Base-by-base conservation (phyloP, 2,329 filamentous ascomycete genomes). In the Bipolaris gigantea region DNA sequence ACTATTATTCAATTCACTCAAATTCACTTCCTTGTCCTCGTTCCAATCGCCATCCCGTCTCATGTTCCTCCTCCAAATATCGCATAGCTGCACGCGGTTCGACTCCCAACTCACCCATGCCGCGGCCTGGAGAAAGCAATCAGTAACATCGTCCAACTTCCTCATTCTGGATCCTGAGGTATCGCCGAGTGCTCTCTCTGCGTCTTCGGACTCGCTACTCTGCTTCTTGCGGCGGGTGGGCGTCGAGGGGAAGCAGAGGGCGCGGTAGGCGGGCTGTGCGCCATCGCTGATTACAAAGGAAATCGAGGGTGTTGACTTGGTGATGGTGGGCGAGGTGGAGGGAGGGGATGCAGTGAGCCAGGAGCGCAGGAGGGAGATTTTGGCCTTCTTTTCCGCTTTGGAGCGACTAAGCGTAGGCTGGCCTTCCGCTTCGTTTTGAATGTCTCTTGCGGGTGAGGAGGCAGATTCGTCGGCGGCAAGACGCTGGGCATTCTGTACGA, bases 71-170 rank as follows among this genome's bases (percentile, higher is more conserved):
- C 41, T 23, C 47, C 38, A 48, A 2, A 61, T 49, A 10, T 53
- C 42, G 10, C 21, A 21, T 4, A 67, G 48, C 46, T 66, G 63
- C 36, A 53, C 36, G 18, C 73, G 56, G 62, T 89, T 89, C 62
- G 80, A 76, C 67, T 91, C 84, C 90, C 90, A 95, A 56, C 85
- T 80, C 34, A 90, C 73, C 85, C 89, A 93, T 2, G 89, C 86
- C 54, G 90, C 79, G 2, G 86, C 90, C 72, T 95, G 90, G 49
- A 94, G 71, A 23, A 94, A 75, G 69, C 87, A 89, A 76, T 95
- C 90, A 0, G 90, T 88, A 45, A 95, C 75, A 76, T 95, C 90
- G 72, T 95, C 90, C 48, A 93, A 73, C 73, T 94, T 94, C 55
- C 57, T 69, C 43, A 61, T 59, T 21, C 66, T 59, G 6, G 38